Base-by-base conservation (phyloP, 371 early-diverging fungal genomes). In the Mortierella sp. region DNA sequence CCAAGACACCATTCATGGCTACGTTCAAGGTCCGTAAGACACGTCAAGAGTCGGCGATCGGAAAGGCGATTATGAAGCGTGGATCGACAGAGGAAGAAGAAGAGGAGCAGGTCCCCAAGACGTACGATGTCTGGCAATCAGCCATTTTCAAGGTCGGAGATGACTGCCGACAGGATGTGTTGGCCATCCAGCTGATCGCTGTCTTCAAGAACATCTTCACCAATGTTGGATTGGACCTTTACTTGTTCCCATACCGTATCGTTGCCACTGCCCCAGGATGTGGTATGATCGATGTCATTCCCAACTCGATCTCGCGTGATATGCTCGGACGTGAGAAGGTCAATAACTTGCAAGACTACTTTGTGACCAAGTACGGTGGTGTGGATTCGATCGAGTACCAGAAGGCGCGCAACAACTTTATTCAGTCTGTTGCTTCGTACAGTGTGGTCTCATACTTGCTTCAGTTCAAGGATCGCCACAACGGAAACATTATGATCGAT, bases 1-100 rank as follows among this genome's bases (percentile, higher is more conserved):
- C 99, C 54, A 99, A 99, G 84, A 98, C 99, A 0, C 99, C 99
- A 6, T 99, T 97, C 79, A 96, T 99, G 98, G 99, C 98, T 3
- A 96, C 99, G 2, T 99, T 99, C 83, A 89, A 94, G 65, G 91
- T 98, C 53, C 83, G 87, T 63, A 90, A 87, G 76, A 84, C 82
- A 24, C 69, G 78, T 6, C 80, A 82, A 45, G 79, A 83, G 38
- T 76, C 81, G 1, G 86, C 82, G 14, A 80, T 84, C 47, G 82
- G 84, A 34, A 85, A 87, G 64, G 87, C 87, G 5, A 57, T 83
- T 49, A 81, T 83, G 14, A 81, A 79, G 48, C 65, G 60, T 10
- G 63, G 67, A 3, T 38, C 66, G 16, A 80, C 38, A 21, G 81
- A 82, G 38, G 74, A 82, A 21, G 78, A 81, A 9, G 72, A 81